A percentile compares a stretch with the other conserved stretches of the same genome.
phyloP scores from a whole-genome alignment of 805 yeast genomes.

The Kodamaea hsintzibuensis region DNA sequence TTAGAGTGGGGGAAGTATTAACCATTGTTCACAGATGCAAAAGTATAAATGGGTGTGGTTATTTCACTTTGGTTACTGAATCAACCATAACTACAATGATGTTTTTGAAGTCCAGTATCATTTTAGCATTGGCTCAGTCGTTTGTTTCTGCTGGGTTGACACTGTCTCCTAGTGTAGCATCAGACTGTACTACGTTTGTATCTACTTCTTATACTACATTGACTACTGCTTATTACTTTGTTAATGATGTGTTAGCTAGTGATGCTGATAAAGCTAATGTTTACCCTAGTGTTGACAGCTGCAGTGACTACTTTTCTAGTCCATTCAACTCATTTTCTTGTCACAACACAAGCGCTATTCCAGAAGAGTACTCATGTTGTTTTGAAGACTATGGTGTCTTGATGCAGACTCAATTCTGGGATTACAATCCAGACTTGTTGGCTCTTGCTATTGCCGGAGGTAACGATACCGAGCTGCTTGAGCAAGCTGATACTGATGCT shows the following conservation, averaged over 20 bases:
- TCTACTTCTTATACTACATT: conserved; percentile 8
- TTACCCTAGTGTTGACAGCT: conserved; percentile 16
- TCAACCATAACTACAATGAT: conserved; percentile 4
- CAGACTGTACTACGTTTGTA: conserved; percentile 12
- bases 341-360: conserved; percentile 23
- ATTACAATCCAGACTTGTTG: conserved; percentile 25
- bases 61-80: background rate
- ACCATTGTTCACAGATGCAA: background rate
- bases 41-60: conserved; percentile 1
- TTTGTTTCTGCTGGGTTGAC: conserved; percentile 5
- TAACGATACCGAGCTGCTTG: conserved; percentile 1
- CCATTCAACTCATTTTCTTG: conserved; percentile 17
- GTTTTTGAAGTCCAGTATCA: conserved; percentile 9
- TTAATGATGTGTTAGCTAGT: conserved; percentile 11
- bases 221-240: conserved; percentile 12
- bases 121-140: conserved; percentile 6
- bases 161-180: conserved; percentile 4
- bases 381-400: conserved; percentile 42
- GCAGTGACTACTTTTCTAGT: conserved; percentile 16
- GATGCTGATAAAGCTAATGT: conserved; percentile 11
- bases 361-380: conserved; percentile 49
- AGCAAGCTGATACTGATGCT: conserved; percentile 6
- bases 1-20: background rate
- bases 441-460: conserved; percentile 17
- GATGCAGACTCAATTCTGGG: conserved; percentile 46